Evolutionary conservation across 768 basidiomycete genomes (phyloP).

Genomic region (Pleurotus tuoliensis): DNA sequence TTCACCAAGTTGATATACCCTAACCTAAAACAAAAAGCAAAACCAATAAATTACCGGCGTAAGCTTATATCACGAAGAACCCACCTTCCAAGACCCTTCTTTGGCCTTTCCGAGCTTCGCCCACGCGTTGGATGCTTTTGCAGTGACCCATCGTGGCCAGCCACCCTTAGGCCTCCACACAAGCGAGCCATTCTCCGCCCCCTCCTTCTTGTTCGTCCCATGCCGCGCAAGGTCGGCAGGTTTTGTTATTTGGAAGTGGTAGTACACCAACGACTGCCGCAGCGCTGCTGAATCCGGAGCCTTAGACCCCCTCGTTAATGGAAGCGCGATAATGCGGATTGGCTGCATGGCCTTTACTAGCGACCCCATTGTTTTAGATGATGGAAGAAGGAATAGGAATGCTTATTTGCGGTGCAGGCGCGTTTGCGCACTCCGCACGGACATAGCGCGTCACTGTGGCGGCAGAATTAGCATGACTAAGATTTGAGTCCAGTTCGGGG

Average conservation of each 20-base stretch:
- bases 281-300: neutral
- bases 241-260: constrained; percentile 37
- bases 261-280: constrained; percentile 32
- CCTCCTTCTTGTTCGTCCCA: constrained; percentile 18
- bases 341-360: constrained; percentile 24
- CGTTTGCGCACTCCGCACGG: no score
- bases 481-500: no score
- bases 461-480: no score
- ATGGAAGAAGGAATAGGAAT: no score
- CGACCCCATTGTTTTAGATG: neutral
- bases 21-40: constrained; percentile 37
- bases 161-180: constrained; percentile 37
- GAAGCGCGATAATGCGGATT: constrained; percentile 43
- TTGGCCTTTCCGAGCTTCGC: constrained; percentile 61
- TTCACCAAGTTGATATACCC: constrained; percentile 61
- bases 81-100: constrained; percentile 70
- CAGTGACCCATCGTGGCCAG: constrained; percentile 41
- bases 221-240: constrained; percentile 10
- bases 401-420: no score
- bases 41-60: neutral
- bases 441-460: no score
- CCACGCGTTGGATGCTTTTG: constrained; percentile 59
- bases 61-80: constrained; percentile 17
- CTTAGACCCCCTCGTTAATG: constrained; percentile 25
- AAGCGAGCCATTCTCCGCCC: constrained; percentile 10